Evolutionary conservation across 306 rosid species (phyloP), one percentile per base, ranked within the genome.

Genomic region (Aeschynomene evenia): DNA sequence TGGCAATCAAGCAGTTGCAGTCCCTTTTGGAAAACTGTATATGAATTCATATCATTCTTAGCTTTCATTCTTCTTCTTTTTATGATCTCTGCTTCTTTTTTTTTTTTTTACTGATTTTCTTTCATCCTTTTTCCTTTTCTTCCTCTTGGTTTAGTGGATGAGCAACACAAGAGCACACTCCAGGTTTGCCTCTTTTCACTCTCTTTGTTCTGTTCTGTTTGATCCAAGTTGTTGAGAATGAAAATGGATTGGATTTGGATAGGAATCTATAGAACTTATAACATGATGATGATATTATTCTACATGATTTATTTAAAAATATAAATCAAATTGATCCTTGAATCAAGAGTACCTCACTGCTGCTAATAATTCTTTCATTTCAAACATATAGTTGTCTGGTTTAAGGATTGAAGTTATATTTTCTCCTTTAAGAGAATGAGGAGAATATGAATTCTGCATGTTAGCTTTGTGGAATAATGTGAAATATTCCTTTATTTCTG

Each of bases 1-100:
- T 90, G 61, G 96, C 99, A 56, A 59, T 94, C 66, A 87, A 80
- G 85, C 92, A 90, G 78, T 49, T 94, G 61, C 77, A 80, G 72
- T 48, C 85, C 78, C 68, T 91, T 43, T 63, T 90, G 89, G 94
- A 87, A 39, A 77, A 88, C 63, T 86, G 99, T 87, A 45, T 87
- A 45, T 84, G 82, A 50, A 36, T 67, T 21, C 34, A 58, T 11
- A 48, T 15, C 0, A 21, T 72, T 22, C 31, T 63, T 48, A 23
- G 9, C 52, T 79, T 74, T 49, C 50, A 51, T 31, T 63, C 23
- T 79, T 52, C 58, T 9, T 72, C 56, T n/a, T n/a, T n/a, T n/a
- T 74, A 22, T 78, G 75, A 77, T 78, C 84, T 82, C 1, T 33
- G 23, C 7, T 51, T 0, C 12, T 69, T 7, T 55, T 2, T n/a